phyloP scores from a whole-genome alignment of 1,284 basidiomycete species.

The Heterobasidion occidentale region DNA sequence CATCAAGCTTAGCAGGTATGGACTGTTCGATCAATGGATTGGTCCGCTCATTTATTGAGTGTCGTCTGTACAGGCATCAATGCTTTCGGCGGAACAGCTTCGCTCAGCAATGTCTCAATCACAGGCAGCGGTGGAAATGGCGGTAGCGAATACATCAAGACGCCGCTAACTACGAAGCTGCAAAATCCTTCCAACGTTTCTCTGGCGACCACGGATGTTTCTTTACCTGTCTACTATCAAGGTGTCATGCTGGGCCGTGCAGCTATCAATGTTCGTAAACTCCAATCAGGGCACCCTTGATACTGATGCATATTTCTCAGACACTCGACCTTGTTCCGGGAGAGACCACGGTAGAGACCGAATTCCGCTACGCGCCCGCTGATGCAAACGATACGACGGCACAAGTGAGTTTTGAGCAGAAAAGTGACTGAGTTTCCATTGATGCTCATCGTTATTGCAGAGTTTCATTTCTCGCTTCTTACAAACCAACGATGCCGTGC shows the following conservation, averaged over 20 bases:
- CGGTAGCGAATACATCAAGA: slow-evolving; percentile 45
- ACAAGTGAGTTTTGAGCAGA: slow-evolving; percentile 27
- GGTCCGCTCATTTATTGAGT: no score
- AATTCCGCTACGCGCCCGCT: slow-evolving; percentile 63
- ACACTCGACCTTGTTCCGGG: slow-evolving; percentile 55
- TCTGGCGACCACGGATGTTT: slow-evolving; percentile 48
- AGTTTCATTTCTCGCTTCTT: slow-evolving; percentile 48
- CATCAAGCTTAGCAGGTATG: slow-evolving; percentile 44
- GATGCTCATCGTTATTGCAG: slow-evolving; percentile 4
- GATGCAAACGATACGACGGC: slow-evolving; percentile 61
- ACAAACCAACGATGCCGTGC: slow-evolving; percentile 36
- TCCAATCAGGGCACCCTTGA: background rate
- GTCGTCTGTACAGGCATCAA: slow-evolving; percentile 33
- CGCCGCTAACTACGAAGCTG: slow-evolving; percentile 46
- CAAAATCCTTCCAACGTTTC: slow-evolving; percentile 67
- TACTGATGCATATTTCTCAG: slow-evolving; percentile 21
- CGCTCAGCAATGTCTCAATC: slow-evolving; percentile 46
- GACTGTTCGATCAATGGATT: background rate
- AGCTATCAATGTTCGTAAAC: slow-evolving; percentile 42
- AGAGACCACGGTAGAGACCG: slow-evolving; percentile 41
- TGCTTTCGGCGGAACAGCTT: slow-evolving; percentile 42
- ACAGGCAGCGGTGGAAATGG: slow-evolving; percentile 53
- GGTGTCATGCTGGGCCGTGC: slow-evolving; percentile 48
- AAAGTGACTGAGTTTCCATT: background rate
- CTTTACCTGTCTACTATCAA: slow-evolving; percentile 54